Conservation (phyloP, 768 basidiomycete genomes). For the Russula dissimulans region DNA sequence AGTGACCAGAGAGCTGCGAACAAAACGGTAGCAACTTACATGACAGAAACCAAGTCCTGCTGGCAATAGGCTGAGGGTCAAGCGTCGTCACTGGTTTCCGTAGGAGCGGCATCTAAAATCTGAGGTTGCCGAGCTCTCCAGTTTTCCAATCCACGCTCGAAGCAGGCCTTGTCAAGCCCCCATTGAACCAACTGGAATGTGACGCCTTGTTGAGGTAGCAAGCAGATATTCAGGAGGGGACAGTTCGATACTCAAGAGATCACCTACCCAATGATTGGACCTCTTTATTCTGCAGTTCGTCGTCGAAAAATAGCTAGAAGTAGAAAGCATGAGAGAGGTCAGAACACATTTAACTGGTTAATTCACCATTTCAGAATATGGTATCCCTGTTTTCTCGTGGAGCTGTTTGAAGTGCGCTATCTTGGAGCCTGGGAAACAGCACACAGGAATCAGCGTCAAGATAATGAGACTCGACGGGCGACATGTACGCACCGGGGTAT, state of each 20-base stretch:
- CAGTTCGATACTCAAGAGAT: background rate
- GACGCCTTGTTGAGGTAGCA: conserved; percentile 42
- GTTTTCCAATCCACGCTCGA: conserved; percentile 57
- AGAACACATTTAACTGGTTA: background rate
- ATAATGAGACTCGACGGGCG: background rate
- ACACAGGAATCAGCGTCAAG: background rate
- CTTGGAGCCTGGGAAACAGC: conserved; percentile 53
- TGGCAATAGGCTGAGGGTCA: too few relatives aligned
- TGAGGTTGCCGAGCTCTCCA: conserved; percentile 51
- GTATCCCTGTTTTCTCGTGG: conserved; percentile 63
- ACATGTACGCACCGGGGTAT: conserved; percentile 46
- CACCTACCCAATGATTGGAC: conserved; percentile 34
- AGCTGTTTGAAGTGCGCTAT: conserved; percentile 30
- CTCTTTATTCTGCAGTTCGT: conserved; percentile 9
- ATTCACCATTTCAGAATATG: conserved; percentile 71
- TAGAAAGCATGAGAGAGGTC: background rate
- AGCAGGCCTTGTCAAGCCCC: conserved; percentile 52
- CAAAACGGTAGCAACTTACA: too few relatives aligned
- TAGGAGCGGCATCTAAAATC: background rate
- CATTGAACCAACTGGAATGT: conserved; percentile 65
- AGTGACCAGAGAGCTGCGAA: background rate
- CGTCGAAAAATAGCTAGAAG: conserved; percentile 11
- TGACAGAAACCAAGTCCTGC: too few relatives aligned
- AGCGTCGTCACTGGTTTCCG: background rate
- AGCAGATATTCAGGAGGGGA: background rate